A percentile compares a stretch with the other conserved stretches of the same genome.
These are phyloP conservation scores for Exophiala viscosa DNA, from an alignment of 2,329 filamentous ascomycete species.

Conservation along the genomic window DNA sequence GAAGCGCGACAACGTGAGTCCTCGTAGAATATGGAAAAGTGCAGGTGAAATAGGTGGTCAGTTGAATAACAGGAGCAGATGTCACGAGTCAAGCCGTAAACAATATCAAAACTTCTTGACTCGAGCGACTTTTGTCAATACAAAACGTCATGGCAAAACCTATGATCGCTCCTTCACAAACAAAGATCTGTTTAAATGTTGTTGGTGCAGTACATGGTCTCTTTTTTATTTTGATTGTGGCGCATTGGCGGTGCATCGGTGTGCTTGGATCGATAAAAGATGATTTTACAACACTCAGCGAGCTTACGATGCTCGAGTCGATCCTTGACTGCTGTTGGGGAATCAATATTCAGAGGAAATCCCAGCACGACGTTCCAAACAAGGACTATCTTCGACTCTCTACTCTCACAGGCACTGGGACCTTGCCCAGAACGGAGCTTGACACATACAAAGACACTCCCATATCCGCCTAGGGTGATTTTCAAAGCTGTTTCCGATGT, in stretches of 20 bases:
- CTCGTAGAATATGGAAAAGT: background rate
- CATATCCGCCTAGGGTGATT: conserved; percentile 66
- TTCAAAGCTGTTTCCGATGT: conserved; percentile 88
- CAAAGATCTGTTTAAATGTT: background rate
- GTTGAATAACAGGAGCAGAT: background rate
- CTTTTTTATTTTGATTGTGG: background rate
- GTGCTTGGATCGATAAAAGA: background rate
- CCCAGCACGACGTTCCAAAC: conserved; percentile 6
- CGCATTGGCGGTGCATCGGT: background rate
- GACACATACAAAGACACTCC: conserved; percentile 69
- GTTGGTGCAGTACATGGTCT: background rate
- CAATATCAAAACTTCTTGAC: background rate
- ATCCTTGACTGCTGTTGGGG: background rate
- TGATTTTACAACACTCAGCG: background rate
- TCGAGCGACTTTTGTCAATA: conserved; percentile 1
- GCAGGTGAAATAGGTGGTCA: background rate
- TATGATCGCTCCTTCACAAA: background rate
- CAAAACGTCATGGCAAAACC: background rate
- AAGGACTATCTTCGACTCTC: conserved; percentile 25
- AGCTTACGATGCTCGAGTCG: background rate
- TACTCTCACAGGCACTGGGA: conserved; percentile 26
- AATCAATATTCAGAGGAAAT: background rate
- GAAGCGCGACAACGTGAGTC: no score
- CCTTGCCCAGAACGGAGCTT: conserved; percentile 55
- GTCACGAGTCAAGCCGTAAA: background rate